These are phyloP conservation scores for Pythium plurisporium DNA, from an alignment of 352 stramenopile genomes.

Conservation along the genomic window DNA sequence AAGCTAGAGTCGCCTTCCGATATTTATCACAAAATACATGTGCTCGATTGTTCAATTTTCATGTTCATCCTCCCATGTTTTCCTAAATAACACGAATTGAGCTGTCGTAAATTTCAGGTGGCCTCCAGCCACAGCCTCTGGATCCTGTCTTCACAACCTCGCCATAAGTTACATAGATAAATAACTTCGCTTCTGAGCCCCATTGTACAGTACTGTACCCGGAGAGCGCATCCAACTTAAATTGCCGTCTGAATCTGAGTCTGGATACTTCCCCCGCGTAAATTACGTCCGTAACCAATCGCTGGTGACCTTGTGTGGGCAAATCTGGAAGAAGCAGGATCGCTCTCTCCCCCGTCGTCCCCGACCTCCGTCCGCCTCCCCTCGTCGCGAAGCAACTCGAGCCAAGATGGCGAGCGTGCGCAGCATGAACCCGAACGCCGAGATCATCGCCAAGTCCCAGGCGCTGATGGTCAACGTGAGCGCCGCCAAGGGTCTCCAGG, in stretches of 20 bases:
- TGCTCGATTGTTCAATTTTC: not conserved
- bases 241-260: constrained; percentile 16
- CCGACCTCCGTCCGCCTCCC: not conserved
- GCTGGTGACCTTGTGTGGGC: constrained; percentile 18
- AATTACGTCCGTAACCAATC: constrained; percentile 12
- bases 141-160: no score
- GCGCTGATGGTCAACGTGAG: constrained; percentile 97
- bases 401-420: constrained; percentile 58
- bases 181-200: not conserved
- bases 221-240: not conserved
- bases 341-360: not conserved
- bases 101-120: constrained; percentile 6
- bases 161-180: not conserved
- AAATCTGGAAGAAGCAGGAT: constrained; percentile 27
- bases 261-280: constrained; percentile 11
- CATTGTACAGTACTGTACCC: not conserved
- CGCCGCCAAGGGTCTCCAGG: constrained; percentile 95
- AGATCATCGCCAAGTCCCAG: constrained; percentile 96
- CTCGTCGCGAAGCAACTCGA: not conserved
- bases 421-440: constrained; percentile 93
- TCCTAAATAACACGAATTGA: not conserved
- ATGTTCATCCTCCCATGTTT: not conserved
- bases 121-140: constrained; percentile 15
- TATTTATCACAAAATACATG: constrained; percentile 9
- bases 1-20: not conserved